A percentile compares a stretch with the other conserved stretches of the same genome.
Conservation (phyloP, 257 asterid species). For the Solanum lignicaule region DNA sequence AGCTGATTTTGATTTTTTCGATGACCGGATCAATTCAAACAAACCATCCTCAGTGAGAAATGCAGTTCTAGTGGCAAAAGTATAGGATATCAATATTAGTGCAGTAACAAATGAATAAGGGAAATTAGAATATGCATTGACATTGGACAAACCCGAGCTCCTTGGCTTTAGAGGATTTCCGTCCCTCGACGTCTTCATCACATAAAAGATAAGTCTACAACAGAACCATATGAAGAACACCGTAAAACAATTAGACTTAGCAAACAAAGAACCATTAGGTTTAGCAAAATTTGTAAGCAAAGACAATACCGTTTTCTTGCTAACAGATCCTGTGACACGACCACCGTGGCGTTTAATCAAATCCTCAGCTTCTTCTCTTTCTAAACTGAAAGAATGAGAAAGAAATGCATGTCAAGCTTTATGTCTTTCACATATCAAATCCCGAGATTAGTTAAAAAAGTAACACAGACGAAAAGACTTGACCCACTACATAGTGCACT, state of each 20-base stretch:
- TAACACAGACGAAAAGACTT: background rate
- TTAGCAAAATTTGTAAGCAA: background rate
- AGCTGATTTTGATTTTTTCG: constrained; percentile 43
- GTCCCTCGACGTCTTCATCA: constrained; percentile 92
- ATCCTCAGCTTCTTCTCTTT: constrained; percentile 99
- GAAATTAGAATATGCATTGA: background rate
- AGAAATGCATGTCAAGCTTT: background rate
- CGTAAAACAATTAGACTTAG: background rate
- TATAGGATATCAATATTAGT: background rate
- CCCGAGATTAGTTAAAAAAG: background rate
- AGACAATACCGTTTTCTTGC: constrained; percentile 85
- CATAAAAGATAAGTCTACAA: constrained; percentile 90
- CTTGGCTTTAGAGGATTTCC: constrained; percentile 80
- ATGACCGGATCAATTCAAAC: constrained; percentile 70
- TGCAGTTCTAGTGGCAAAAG: constrained; percentile 43
- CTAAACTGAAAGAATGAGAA: constrained; percentile 53
- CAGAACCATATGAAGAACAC: constrained; percentile 7
- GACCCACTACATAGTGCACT: background rate
- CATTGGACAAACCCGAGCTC: constrained; percentile 77
- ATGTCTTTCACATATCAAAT: background rate
- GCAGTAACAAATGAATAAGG: background rate
- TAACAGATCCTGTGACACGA: constrained; percentile 95
- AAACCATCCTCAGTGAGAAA: constrained; percentile 92
- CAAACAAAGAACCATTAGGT: background rate
- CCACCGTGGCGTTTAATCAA: constrained; percentile 94